Evolutionary conservation across 495 filamentous ascomycete species (phyloP).

Genomic region (Neurospora sp.): DNA sequence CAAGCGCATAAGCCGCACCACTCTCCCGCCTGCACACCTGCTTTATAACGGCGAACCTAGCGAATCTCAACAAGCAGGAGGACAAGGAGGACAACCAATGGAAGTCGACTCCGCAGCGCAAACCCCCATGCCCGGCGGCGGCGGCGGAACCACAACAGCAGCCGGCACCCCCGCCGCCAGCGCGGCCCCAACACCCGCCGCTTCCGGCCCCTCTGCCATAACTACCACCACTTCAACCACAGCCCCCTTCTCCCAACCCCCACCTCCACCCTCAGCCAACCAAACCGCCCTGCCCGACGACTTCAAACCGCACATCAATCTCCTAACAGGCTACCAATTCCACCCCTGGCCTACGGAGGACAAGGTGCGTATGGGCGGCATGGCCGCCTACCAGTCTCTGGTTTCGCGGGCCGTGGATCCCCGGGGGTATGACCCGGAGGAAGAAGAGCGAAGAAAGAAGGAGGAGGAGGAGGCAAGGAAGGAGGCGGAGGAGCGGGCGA

Average conservation of each 20-base stretch:
- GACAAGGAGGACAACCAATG: not conserved
- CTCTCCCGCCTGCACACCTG: constrained; percentile 52
- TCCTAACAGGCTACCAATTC: constrained; percentile 39
- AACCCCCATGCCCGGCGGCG: constrained; percentile 9
- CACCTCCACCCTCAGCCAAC: constrained; percentile 1
- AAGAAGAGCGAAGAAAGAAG: constrained; percentile 33
- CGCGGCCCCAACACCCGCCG: constrained; percentile 5
- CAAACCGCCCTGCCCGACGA: constrained; percentile 23
- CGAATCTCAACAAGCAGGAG: not conserved
- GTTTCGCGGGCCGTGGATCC: constrained; percentile 48
- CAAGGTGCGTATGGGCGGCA: constrained; percentile 50
- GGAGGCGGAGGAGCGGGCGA: constrained; percentile 33
- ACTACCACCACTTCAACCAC: not conserved
- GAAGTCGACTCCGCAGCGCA: constrained; percentile 4
- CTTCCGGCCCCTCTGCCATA: not conserved
- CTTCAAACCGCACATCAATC: constrained; percentile 43
- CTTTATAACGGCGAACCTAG: not conserved
- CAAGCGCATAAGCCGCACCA: constrained; percentile 61
- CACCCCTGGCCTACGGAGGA: constrained; percentile 61
- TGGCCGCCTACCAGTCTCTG: constrained; percentile 48
- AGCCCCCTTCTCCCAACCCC: not conserved
- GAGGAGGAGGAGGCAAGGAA: constrained; percentile 29
- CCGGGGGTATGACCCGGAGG: constrained; percentile 43
- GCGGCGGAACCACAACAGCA: constrained; percentile 11
- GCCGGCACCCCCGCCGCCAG: constrained; percentile 2